These are phyloP conservation scores for Lactarius hengduanensis DNA, from an alignment of 768 basidiomycete genomes.

Conservation along the genomic window DNA sequence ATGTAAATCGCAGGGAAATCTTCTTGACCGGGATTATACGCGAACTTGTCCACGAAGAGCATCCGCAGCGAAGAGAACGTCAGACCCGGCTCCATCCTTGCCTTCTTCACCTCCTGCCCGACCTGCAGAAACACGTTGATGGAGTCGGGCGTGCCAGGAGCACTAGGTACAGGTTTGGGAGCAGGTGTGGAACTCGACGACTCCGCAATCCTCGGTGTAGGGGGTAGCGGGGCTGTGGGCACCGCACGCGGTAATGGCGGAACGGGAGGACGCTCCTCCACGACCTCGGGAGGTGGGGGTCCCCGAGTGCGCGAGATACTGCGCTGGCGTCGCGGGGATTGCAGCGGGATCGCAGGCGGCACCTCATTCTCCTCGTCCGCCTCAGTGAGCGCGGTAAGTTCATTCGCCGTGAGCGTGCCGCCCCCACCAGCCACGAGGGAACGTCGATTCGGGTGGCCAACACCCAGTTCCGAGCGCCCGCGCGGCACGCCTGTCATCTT, in stretches of 20 bases:
- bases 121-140: conserved; percentile 86
- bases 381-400: conserved; percentile 72
- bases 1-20: conserved; percentile 97
- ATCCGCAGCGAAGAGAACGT: conserved; percentile 76
- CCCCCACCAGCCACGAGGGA: conserved; percentile 59
- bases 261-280: conserved; percentile 37
- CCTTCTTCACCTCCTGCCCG: conserved; percentile 89
- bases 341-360: conserved; percentile 28
- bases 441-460: conserved; percentile 56
- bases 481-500: conserved; percentile 80
- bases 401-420: conserved; percentile 62
- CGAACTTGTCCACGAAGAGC: conserved; percentile 92
- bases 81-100: conserved; percentile 63
- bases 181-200: background rate
- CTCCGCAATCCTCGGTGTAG: background rate
- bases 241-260: conserved; percentile 32
- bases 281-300: conserved; percentile 30
- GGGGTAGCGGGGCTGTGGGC: background rate
- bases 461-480: conserved; percentile 35
- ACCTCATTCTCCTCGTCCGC: conserved; percentile 57
- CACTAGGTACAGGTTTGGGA: conserved; percentile 31
- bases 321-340: conserved; percentile 27
- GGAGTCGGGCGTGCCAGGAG: conserved; percentile 26
- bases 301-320: conserved; percentile 30
- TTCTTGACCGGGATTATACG: conserved; percentile 88